Evolutionary conservation across 805 yeast genomes (phyloP).

Genomic region (Starmerella powellii): DNA sequence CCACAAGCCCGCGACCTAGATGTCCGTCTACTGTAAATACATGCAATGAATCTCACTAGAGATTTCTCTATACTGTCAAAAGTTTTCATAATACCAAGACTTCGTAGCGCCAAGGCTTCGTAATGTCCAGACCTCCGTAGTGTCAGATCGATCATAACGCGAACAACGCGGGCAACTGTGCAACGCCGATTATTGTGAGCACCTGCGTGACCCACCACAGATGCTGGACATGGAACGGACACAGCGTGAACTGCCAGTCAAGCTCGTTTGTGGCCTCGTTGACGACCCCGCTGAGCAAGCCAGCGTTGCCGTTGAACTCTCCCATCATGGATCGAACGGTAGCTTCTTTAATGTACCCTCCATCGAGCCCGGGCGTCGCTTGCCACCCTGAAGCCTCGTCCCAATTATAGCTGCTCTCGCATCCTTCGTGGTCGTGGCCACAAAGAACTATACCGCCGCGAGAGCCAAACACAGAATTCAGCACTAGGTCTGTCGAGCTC

Average conservation of each 20-base stretch:
- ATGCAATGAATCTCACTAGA: no score
- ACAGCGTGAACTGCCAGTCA: conserved; percentile 58
- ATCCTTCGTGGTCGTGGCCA: conserved; percentile 96
- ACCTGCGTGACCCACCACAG: conserved; percentile 89
- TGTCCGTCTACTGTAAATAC: no score
- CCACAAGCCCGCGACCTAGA: no score
- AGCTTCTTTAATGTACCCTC: conserved; percentile 37
- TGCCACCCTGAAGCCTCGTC: conserved; percentile 17
- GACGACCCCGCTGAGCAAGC: conserved; percentile 66
- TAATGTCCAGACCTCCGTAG: neutral
- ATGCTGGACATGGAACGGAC: conserved; percentile 80
- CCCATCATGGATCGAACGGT: conserved; percentile 96
- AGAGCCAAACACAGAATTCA: conserved; percentile 59
- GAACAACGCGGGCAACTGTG: neutral
- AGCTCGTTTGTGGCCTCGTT: conserved; percentile 36
- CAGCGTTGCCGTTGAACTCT: conserved; percentile 81
- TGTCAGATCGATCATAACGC: neutral
- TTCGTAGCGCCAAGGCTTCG: no score
- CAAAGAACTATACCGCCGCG: conserved; percentile 63
- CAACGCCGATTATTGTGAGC: conserved; percentile 29
- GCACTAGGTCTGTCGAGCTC: conserved; percentile 52
- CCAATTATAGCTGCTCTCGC: conserved; percentile 48
- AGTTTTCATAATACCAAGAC: no score
- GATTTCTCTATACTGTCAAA: no score
- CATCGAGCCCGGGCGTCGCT: conserved; percentile 12